Base-by-base conservation (phyloP, 2,329 filamentous ascomycete genomes). In the Pseudogymnoascus sp. region DNA sequence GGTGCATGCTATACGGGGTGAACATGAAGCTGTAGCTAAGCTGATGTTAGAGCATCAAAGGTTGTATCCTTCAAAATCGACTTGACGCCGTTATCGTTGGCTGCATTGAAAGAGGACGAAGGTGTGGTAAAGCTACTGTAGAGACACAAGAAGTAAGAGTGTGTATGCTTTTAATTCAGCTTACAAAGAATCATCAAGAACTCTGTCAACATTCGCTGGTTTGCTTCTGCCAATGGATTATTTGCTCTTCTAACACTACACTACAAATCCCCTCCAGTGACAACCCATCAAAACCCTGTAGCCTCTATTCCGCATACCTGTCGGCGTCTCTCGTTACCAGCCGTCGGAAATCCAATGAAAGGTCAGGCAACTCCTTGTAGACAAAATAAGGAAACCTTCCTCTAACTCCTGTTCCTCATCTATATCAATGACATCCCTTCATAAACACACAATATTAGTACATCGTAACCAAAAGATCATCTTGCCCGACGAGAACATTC, bases 121-220 rank as follows among this genome's bases (percentile, higher is more conserved):
- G n/a, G 16, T 14, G 30, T 64, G 12, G 41, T 62, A 25, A 9
- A 60, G 35, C 22, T 62, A 35, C 39, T 64, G 16, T 19, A 62
- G 12, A 61, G 12, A 16, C 22, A 52, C 28, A 38, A 16, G 49
- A 11, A 30, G 11, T 8, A 9, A 16, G 14, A n/a, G 25, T 30
- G 3, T n/a, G 22, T 28, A 16, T 4, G n/a, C 45, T 30, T 4
- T 30, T 30, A 52, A 52, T 16, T 16, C 14, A 4, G 30, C 7
- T 7, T 28, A 30, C 45, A 52, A 52, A 11, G n/a, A 19, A 33
- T 22, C 9, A 12, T 28, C 14, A 4, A 33, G 9, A 33, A 12
- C 28, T 22, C 33, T 33, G 16, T 5, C 28, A 33, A 33, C 9
- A 55, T 33, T 55, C 45, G 25, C 25, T 19, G 0, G 6, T 28